These are phyloP conservation scores for Boletus pseudo-olivaceus DNA, from an alignment of 768 basidiomycete species.

Conservation along the genomic window DNA sequence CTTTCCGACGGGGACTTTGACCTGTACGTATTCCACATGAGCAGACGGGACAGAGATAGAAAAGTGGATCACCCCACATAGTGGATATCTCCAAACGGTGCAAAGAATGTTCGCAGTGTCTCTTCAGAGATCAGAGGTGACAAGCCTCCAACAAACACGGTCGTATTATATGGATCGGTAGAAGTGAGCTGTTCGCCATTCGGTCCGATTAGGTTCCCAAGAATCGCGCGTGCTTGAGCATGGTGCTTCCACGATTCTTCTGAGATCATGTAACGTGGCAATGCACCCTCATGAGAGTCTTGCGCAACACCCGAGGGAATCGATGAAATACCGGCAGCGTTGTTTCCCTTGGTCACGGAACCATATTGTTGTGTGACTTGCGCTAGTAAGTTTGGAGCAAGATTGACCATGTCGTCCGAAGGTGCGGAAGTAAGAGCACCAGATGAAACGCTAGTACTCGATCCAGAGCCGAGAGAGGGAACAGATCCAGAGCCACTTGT, in stretches of 20 bases:
- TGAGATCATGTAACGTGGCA: constrained; percentile 54
- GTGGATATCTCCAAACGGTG: constrained; percentile 90
- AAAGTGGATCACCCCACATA: constrained; percentile 53
- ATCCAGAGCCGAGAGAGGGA: constrained; percentile 48
- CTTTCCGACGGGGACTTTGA: constrained; percentile 95
- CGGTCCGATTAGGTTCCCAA: constrained; percentile 80
- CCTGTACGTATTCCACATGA: constrained; percentile 41
- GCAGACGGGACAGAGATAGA: constrained; percentile 1
- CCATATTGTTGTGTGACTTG: constrained; percentile 50
- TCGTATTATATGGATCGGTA: constrained; percentile 94
- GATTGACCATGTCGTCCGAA: constrained; percentile 52
- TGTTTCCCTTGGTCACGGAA: constrained; percentile 31
- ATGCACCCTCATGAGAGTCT: constrained; percentile 40
- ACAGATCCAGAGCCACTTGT: constrained; percentile 47
- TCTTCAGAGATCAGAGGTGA: constrained; percentile 89
- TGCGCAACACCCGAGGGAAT: constrained; percentile 37
- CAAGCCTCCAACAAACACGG: constrained; percentile 90
- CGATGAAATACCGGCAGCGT: constrained; percentile 26
- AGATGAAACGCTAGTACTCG: constrained; percentile 45
- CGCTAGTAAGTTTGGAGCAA: constrained; percentile 42
- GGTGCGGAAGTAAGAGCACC: constrained; percentile 47
- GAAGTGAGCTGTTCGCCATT: constrained; percentile 85
- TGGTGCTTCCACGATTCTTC: constrained; percentile 86
- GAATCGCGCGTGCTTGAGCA: constrained; percentile 75
- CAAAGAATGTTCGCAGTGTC: constrained; percentile 85